Conservation (phyloP, 805 yeast genomes). For the Candida verbasci region DNA sequence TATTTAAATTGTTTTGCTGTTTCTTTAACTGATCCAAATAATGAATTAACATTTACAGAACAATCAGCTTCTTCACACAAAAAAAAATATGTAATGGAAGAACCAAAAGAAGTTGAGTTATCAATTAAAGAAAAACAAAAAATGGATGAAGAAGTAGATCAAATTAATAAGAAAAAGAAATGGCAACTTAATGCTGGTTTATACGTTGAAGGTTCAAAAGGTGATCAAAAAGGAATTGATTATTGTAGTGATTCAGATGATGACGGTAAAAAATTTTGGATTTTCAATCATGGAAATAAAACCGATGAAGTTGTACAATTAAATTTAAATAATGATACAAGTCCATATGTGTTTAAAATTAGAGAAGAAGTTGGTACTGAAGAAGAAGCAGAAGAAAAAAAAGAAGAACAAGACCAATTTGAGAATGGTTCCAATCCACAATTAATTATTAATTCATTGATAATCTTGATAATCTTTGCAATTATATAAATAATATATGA, state of each 20-base stretch:
- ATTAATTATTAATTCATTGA: too few relatives aligned
- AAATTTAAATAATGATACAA: slow-evolving; percentile 1
- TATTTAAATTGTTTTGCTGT: too few relatives aligned
- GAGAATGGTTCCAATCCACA: neutral
- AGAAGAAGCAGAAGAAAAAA: neutral
- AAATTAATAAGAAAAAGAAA: slow-evolving; percentile 1
- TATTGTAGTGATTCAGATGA: slow-evolving; percentile 1
- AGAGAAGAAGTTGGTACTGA: neutral
- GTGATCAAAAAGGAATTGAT: neutral
- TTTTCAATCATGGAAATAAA: neutral
- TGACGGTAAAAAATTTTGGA: slow-evolving; percentile 4
- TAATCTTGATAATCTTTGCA: too few relatives aligned
- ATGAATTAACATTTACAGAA: too few relatives aligned
- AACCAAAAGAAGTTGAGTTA: neutral
- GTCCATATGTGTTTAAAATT: neutral
- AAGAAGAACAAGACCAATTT: neutral
- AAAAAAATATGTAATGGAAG: neutral
- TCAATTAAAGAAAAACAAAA: neutral
- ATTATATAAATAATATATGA: too few relatives aligned
- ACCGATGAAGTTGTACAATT: neutral
- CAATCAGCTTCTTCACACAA: neutral
- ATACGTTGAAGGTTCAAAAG: slow-evolving; percentile 2
- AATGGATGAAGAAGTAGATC: slow-evolving; percentile 1
- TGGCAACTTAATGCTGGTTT: slow-evolving; percentile 7
- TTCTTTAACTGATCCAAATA: too few relatives aligned